Percentiles rank a stretch among this genome's conserved stretches.
Conservation (phyloP, 2,329 filamentous ascomycete species). For the Colletotrichum spaethianum region DNA sequence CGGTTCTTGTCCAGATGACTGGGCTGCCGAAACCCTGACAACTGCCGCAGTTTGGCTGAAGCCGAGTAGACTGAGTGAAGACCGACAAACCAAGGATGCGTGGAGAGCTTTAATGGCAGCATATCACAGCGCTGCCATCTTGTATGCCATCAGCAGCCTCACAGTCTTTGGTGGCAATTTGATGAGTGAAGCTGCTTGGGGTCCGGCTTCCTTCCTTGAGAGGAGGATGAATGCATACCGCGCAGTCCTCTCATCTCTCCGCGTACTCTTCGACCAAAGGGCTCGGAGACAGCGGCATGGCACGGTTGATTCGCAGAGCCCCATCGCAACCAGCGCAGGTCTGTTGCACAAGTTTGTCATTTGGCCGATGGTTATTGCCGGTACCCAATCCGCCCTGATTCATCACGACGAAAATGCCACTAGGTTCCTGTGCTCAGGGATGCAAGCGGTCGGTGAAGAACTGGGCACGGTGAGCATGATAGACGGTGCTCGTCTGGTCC, state of each 20-base stretch:
- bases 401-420: constrained; percentile 2
- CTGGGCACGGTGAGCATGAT: constrained; percentile 30
- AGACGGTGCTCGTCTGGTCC: constrained; percentile 29
- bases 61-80: neutral
- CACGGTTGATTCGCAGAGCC: neutral
- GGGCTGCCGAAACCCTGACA: neutral
- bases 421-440: constrained; percentile 6
- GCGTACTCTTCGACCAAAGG: constrained; percentile 20
- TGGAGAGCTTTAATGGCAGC: constrained; percentile 22
- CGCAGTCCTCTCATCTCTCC: neutral
- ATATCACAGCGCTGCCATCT: neutral
- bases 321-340: constrained; percentile 10
- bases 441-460: constrained; percentile 22
- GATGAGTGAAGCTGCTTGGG: neutral
- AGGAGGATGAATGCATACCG: neutral
- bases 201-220: rapidly evolving
- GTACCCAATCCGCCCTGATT: constrained; percentile 19
- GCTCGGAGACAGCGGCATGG: neutral
- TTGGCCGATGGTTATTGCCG: constrained; percentile 20
- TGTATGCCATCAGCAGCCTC: constrained; percentile 22
- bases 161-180: neutral
- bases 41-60: neutral
- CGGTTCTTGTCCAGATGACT: neutral
- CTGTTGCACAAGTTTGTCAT: constrained; percentile 27
- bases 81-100: neutral